A percentile compares a stretch with the other conserved stretches of the same genome.
phyloP scores from a whole-genome alignment of 495 filamentous ascomycete genomes.

The Aspergillus egyptiacus region DNA sequence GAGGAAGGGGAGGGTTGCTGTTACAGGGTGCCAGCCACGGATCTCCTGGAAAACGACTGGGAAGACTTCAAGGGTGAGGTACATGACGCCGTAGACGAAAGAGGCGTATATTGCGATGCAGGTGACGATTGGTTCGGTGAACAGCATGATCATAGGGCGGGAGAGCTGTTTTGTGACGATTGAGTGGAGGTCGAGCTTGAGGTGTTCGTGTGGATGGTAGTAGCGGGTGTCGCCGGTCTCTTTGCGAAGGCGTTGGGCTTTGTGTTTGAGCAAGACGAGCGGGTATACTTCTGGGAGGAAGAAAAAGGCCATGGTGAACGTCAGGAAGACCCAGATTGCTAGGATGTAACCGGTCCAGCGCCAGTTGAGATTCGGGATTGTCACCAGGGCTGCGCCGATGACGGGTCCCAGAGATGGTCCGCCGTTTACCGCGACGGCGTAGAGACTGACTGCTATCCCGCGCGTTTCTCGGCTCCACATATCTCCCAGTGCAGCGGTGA shows the following conservation, averaged over 20 bases:
- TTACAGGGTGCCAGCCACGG: constrained; percentile 38
- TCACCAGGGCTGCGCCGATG: constrained; percentile 40
- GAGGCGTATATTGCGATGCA: constrained; percentile 43
- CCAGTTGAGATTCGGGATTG: constrained; percentile 35
- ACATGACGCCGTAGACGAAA: constrained; percentile 43
- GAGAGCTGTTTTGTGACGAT: constrained; percentile 25
- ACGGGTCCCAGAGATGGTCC: constrained; percentile 45
- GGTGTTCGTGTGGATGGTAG: constrained; percentile 43
- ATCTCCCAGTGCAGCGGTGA: constrained; percentile 50
- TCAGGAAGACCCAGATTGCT: constrained; percentile 28
- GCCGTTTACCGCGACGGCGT: constrained; percentile 49
- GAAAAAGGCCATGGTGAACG: constrained; percentile 30
- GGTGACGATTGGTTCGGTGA: constrained; percentile 41
- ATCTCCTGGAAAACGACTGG: constrained; percentile 44
- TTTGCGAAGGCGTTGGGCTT: constrained; percentile 43
- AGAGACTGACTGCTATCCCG: constrained; percentile 48
- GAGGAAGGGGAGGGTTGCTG: constrained; percentile 47
- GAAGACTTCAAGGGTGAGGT: constrained; percentile 37
- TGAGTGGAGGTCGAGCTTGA: constrained; percentile 26
- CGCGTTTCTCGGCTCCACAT: constrained; percentile 42
- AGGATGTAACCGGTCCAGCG: constrained; percentile 46
- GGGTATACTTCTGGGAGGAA: constrained; percentile 47
- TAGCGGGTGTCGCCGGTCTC: constrained; percentile 38
- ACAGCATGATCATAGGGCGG: constrained; percentile 43
- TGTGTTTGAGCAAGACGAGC: constrained; percentile 41